phyloP scores from a whole-genome alignment of 306 rosid genomes.

The Dalbergia oliveri region DNA sequence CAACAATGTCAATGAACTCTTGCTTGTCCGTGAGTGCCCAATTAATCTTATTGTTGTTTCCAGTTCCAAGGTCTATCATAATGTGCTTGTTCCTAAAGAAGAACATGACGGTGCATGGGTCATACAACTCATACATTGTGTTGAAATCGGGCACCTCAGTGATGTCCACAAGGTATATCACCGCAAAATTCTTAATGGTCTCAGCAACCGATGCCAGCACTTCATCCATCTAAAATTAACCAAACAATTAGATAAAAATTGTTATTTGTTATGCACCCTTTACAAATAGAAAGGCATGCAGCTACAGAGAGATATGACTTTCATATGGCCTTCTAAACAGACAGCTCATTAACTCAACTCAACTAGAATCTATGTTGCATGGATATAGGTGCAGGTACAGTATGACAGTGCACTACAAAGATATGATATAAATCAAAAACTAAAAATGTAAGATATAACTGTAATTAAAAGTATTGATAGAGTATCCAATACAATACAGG shows the following conservation, averaged over 20 bases:
- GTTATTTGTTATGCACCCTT: too few relatives aligned
- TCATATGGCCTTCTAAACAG: too few relatives aligned
- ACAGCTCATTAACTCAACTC: too few relatives aligned
- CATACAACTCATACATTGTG: constrained; percentile 94
- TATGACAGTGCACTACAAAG: too few relatives aligned
- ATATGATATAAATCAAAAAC: too few relatives aligned
- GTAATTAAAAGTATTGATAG: too few relatives aligned
- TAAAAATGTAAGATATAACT: too few relatives aligned
- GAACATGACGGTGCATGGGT: constrained; percentile 93
- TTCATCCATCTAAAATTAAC: constrained; percentile 77
- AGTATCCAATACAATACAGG: too few relatives aligned
- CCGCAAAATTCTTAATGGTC: constrained; percentile 88
- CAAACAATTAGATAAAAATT: background rate
- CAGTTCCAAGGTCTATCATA: constrained; percentile 99
- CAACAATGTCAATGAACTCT: constrained; percentile 68
- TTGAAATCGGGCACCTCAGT: constrained; percentile 97
- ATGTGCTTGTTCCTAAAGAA: constrained; percentile 98
- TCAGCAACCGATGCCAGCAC: constrained; percentile 92
- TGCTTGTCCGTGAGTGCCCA: constrained; percentile 99
- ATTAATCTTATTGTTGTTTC: constrained; percentile 97
- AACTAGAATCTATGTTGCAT: too few relatives aligned
- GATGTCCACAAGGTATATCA: constrained; percentile 96
- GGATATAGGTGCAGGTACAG: too few relatives aligned
- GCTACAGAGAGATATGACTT: too few relatives aligned
- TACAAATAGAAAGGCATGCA: too few relatives aligned